Percentiles rank a stretch among this genome's conserved stretches.
Evolutionary conservation across 2,329 filamentous ascomycete species (phyloP).

Genomic region (Albophoma yamanashiensis): DNA sequence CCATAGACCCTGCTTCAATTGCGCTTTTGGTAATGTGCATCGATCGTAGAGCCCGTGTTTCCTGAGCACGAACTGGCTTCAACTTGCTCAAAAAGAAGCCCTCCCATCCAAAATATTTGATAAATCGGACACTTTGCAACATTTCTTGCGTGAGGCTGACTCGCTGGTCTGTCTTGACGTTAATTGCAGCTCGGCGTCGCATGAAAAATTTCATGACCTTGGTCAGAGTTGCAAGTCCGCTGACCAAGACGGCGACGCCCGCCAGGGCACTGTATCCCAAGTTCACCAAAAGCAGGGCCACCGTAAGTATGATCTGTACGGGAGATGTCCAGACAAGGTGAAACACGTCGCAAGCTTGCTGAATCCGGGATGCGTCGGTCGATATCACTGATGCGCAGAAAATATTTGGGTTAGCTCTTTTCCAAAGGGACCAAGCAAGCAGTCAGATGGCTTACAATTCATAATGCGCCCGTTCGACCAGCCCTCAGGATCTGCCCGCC

Average conservation of each 20-base stretch:
- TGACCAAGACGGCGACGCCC: constrained; percentile 71
- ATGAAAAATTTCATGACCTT: constrained; percentile 69
- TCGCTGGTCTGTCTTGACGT: constrained; percentile 87
- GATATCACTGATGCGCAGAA: constrained; percentile 56
- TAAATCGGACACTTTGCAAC: constrained; percentile 79
- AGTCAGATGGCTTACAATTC: constrained; percentile 31
- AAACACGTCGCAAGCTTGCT: constrained; percentile 79
- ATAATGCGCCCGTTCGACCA: constrained; percentile 91
- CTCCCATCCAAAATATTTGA: constrained; percentile 97
- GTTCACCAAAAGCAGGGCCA: constrained; percentile 75
- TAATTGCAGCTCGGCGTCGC: constrained; percentile 65
- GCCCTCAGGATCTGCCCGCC: constrained; percentile 29
- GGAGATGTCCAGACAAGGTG: constrained; percentile 87
- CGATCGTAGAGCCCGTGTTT: constrained; percentile 73
- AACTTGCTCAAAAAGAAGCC: constrained; percentile 72
- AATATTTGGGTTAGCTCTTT: neutral
- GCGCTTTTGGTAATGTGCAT: constrained; percentile 74
- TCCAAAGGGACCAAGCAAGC: neutral
- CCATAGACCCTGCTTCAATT: constrained; percentile 74
- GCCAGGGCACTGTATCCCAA: constrained; percentile 85
- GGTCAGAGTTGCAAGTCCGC: constrained; percentile 69
- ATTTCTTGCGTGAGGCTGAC: constrained; percentile 91
- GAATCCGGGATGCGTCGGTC: constrained; percentile 81
- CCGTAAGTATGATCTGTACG: constrained; percentile 64
- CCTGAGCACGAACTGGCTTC: constrained; percentile 58